Conservation (phyloP, 2,329 filamentous ascomycete genomes). For the Biscogniauxia marginata region DNA sequence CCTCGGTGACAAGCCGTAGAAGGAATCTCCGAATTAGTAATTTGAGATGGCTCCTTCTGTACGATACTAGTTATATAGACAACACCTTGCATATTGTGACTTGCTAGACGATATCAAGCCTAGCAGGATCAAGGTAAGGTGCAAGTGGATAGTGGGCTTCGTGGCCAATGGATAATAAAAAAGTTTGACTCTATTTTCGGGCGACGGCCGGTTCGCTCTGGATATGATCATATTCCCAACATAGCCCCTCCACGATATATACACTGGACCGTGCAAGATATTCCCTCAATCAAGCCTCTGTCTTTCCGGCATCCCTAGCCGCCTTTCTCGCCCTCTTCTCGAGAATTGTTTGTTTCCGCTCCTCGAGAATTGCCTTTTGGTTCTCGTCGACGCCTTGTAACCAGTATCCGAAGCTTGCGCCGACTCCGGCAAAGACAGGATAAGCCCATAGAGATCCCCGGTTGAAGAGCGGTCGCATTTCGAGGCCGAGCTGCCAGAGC, state of each 20-base stretch:
- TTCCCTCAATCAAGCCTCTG: constrained; percentile 18
- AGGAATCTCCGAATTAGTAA: not conserved
- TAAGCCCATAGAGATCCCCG: constrained; percentile 84
- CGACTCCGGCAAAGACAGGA: constrained; percentile 81
- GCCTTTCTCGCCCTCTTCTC: constrained; percentile 86
- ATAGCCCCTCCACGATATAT: constrained; percentile 18
- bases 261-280: constrained; percentile 14
- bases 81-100: constrained; percentile 13
- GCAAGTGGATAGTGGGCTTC: not conserved
- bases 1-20: constrained; percentile 1
- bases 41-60: constrained; percentile 5
- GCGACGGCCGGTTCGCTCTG: not conserved
- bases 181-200: not conserved
- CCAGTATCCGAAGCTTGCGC: constrained; percentile 96
- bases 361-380: constrained; percentile 73
- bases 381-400: constrained; percentile 83
- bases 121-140: not conserved
- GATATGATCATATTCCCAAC: not conserved
- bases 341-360: constrained; percentile 76
- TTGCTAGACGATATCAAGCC: not conserved
- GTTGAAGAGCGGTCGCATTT: constrained; percentile 95
- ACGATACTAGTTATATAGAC: constrained; percentile 13
- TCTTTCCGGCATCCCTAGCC: constrained; percentile 55
- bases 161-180: not conserved
- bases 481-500: constrained; percentile 95